Percentiles rank a stretch among this genome's conserved stretches.
Conservation (phyloP, 2,329 filamentous ascomycete species). For the Calonectria leucothoes region DNA sequence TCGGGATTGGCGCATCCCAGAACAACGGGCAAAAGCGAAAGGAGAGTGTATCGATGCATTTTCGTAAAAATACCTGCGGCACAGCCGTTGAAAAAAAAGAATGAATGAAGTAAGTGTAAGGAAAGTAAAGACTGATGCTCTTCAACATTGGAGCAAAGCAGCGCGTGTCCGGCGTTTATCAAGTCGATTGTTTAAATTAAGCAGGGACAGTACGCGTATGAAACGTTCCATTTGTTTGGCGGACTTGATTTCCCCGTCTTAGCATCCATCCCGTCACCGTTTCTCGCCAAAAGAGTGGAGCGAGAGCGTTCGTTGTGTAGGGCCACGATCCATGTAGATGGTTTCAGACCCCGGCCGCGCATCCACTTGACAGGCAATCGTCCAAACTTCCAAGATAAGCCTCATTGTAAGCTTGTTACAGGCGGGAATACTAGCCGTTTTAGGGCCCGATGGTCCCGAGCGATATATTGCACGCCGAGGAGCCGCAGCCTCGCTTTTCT, state of each 20-base stretch:
- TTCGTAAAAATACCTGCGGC: slow-evolving; percentile 24
- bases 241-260: slow-evolving; percentile 36
- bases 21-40: slow-evolving; percentile 37
- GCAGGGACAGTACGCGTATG: slow-evolving; percentile 10
- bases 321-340: not conserved
- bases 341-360: slow-evolving; percentile 9
- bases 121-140: not conserved
- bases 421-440: not conserved
- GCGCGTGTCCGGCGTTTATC: slow-evolving; percentile 15
- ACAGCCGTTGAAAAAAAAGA: slow-evolving; percentile 27
- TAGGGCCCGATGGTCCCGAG: not conserved
- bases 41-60: slow-evolving; percentile 36
- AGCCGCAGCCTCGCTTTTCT: not conserved
- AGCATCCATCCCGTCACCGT: slow-evolving; percentile 17
- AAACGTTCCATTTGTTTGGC: slow-evolving; percentile 27
- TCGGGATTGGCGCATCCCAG: slow-evolving; percentile 36
- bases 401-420: slow-evolving; percentile 16
- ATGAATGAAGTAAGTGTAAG: slow-evolving; percentile 21
- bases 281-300: not conserved
- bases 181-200: slow-evolving; percentile 1
- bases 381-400: slow-evolving; percentile 4
- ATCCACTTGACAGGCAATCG: not conserved
- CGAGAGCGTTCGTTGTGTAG: not conserved
- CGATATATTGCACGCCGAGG: not conserved
- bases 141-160: not conserved